Evolutionary conservation across 306 rosid species (phyloP), one percentile per base, ranked within the genome.

Genomic region (Gastrolobium bilobum): DNA sequence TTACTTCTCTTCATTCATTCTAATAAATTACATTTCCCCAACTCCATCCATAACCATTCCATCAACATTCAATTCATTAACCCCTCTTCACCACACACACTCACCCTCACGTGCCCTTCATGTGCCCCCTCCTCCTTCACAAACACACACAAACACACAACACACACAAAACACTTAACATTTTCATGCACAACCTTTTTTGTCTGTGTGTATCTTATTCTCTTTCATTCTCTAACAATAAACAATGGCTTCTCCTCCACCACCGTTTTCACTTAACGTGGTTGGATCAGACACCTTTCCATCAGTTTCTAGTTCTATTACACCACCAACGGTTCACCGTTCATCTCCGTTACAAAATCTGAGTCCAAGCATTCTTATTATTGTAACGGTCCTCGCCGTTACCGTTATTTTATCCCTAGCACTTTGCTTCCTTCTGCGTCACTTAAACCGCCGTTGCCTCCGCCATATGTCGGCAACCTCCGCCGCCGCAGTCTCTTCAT

Each of bases 341-440:
- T 58, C 85, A 0, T 73, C 85, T 14, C 70, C 84, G 37, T 38
- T 87, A 50, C 82, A 80, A 42, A 72, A 75, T 7, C 43, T 90
- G 0, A 89, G 83, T 14, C 92, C 93, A 0, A 89, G 92, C 88
- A 81, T 92, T 43, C 72, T 89, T 65, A 86, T 90, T 7, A 87
- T 87, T 26, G 20, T 89, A 2, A 81, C 84, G 3, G 83, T 90
- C 65, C 85, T 92, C 43, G 43, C 86, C 65, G 77, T 87, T 58
- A 89, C 96, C 11, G 66, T 92, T 10, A 81, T 80, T 0, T 71
- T 89, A 2, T 92, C 93, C 0, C 52, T 92, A 7, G 65, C 81
- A 0, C 84, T 92, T 68, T 90, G 93, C n/a, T 81, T 83, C 46
- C 81, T 92, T 40, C 93, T 92, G 60, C 93, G 92, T 31, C 90